Conservation (phyloP, 345 rosid genomes). For the Linum usitatissimum region DNA sequence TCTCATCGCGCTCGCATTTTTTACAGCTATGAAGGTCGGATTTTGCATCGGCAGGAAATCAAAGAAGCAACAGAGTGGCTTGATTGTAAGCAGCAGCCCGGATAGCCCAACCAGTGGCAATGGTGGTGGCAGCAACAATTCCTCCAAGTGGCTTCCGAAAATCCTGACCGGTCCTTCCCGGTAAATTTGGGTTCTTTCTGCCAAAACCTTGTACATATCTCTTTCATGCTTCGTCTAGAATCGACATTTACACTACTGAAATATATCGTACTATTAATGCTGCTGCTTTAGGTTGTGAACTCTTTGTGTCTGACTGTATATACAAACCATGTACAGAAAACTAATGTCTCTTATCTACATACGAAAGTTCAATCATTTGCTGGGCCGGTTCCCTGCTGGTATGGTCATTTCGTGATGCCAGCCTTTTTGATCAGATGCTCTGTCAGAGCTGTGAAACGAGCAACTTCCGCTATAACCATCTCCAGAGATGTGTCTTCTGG, state of each 20-base stretch:
- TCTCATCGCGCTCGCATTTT: slow-evolving; percentile 51
- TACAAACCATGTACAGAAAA: background rate
- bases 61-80: slow-evolving; percentile 20
- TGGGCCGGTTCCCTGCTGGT: background rate
- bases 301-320: background rate
- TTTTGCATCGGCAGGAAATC: slow-evolving; percentile 36
- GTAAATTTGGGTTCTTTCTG: background rate
- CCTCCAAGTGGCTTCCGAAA: slow-evolving; percentile 45
- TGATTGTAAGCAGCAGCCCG: slow-evolving; percentile 12
- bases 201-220: background rate
- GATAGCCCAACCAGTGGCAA: slow-evolving; percentile 15
- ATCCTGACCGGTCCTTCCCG: slow-evolving; percentile 20
- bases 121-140: slow-evolving; percentile 15
- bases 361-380: background rate
- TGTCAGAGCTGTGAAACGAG: slow-evolving; percentile 46
- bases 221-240: background rate
- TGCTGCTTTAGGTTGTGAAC: too few species aligned
- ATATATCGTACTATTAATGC: too few species aligned
- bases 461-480: slow-evolving; percentile 13
- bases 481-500: too few species aligned
- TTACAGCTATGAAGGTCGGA: slow-evolving; percentile 61
- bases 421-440: slow-evolving; percentile 61
- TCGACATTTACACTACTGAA: background rate
- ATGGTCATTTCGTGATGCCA: slow-evolving; percentile 21
- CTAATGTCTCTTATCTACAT: background rate